phyloP scores from a whole-genome alignment of 2,329 filamentous ascomycete genomes.

The Trichoderma koningiopsis region DNA sequence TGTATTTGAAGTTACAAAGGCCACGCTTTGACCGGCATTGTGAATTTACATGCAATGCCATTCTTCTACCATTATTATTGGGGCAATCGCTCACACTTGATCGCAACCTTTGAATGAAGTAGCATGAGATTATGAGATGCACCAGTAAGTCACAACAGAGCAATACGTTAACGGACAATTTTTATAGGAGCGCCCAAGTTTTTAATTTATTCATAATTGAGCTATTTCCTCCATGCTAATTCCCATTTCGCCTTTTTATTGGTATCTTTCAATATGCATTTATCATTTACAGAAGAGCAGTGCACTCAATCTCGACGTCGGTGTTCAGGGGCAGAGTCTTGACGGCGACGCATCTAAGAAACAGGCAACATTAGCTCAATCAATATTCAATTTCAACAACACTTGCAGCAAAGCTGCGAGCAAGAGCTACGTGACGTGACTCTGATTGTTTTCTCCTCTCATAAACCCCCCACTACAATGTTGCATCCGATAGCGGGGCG shows the following conservation, averaged over 20 bases:
- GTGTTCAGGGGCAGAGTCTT: slow-evolving; percentile 40
- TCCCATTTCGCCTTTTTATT: not conserved
- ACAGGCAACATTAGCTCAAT: not conserved
- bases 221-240: not conserved
- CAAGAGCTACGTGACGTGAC: not conserved
- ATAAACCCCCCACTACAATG: slow-evolving; percentile 9
- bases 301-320: slow-evolving; percentile 42
- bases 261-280: not conserved
- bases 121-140: not conserved
- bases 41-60: not conserved
- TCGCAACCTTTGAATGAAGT: not conserved
- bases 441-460: not conserved
- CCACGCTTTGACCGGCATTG: not conserved
- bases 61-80: not conserved
- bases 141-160: not conserved
- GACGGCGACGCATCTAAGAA: slow-evolving; percentile 39
- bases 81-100: not conserved
- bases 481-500: slow-evolving; percentile 24
- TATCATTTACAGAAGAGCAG: slow-evolving; percentile 34
- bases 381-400: not conserved
- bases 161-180: not conserved
- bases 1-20: not conserved
- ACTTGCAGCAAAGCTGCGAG: not conserved
- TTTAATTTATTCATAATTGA: not conserved
- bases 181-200: not conserved